Evolutionary conservation across 192 early-diverging fungal species (phyloP).

Genomic region (Spinellus fusiger): DNA sequence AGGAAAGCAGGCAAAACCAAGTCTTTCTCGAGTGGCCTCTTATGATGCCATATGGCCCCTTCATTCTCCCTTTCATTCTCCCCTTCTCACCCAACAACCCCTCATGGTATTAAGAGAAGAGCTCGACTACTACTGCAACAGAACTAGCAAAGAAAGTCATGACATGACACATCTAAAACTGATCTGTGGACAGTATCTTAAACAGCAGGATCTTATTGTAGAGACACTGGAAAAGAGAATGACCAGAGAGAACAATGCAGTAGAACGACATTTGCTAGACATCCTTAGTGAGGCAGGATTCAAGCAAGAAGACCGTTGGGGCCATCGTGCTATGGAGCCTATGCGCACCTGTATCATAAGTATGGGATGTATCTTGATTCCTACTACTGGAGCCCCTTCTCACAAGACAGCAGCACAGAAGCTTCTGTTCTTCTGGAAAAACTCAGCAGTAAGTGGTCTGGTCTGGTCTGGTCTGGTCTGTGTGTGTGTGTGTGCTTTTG

Average conservation of each 20-base stretch:
- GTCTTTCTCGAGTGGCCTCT: slow-evolving; percentile 9
- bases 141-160: slow-evolving; percentile 20
- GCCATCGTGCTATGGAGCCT: slow-evolving; percentile 68
- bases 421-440: slow-evolving; percentile 76
- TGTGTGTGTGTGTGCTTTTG: background rate
- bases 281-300: slow-evolving; percentile 79
- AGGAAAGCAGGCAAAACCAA: slow-evolving; percentile 11
- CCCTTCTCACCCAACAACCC: slow-evolving; percentile 50
- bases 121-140: slow-evolving; percentile 69
- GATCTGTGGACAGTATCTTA: slow-evolving; percentile 53
- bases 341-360: slow-evolving; percentile 60
- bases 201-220: slow-evolving; percentile 65
- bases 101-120: slow-evolving; percentile 77
- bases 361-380: slow-evolving; percentile 60
- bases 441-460: slow-evolving; percentile 54
- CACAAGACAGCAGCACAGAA: slow-evolving; percentile 76
- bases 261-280: slow-evolving; percentile 77
- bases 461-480: background rate
- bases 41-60: too few relatives aligned
- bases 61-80: slow-evolving; percentile 36
- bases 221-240: slow-evolving; percentile 71
- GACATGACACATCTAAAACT: slow-evolving; percentile 50
- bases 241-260: slow-evolving; percentile 54
- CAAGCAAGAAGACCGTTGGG: slow-evolving; percentile 64
- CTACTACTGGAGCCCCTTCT: slow-evolving; percentile 59